Conservation (phyloP, 2,329 filamentous ascomycete genomes). For the Endothia cerciana region DNA sequence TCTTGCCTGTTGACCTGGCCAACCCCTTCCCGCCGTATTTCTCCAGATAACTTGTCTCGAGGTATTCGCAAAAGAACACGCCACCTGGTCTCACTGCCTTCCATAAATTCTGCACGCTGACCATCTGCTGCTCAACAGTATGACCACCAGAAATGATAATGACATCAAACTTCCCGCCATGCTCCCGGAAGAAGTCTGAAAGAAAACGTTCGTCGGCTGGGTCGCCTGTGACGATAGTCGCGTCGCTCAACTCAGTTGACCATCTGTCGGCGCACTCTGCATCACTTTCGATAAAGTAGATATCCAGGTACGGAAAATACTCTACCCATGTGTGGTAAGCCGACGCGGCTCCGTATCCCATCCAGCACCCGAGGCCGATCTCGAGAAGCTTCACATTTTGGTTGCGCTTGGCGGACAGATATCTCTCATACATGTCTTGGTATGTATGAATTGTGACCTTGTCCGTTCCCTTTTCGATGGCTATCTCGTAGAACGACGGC, state of each 20-base stretch:
- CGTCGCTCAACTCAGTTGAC: conserved; percentile 39
- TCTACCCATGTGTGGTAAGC: conserved; percentile 47
- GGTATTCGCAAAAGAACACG: conserved; percentile 11
- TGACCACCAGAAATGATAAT: conserved; percentile 47
- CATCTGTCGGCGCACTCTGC: conserved; percentile 42
- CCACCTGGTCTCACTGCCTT: conserved; percentile 38
- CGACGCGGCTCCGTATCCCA: conserved; percentile 44
- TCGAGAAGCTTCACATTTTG: conserved; percentile 45
- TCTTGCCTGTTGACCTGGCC: neutral
- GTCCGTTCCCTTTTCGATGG: conserved; percentile 43
- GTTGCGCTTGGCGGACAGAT: conserved; percentile 39
- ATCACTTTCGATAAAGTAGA: conserved; percentile 48
- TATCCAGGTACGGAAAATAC: conserved; percentile 43
- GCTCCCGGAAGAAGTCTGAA: conserved; percentile 38
- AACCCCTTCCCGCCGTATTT: conserved; percentile 2
- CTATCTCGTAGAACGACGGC: conserved; percentile 37
- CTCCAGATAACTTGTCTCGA: conserved; percentile 12
- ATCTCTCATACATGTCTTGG: conserved; percentile 46
- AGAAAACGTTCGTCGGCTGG: conserved; percentile 44
- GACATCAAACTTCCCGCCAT: conserved; percentile 43
- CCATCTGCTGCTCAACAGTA: conserved; percentile 44
- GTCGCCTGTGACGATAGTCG: conserved; percentile 45
- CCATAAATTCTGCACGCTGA: conserved; percentile 42
- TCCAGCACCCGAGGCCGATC: conserved; percentile 46
- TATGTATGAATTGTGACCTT: conserved; percentile 46